Percentiles rank a stretch among this genome's conserved stretches.
These are phyloP conservation scores for Medicago truncatula DNA, from an alignment of 306 rosid genomes.

Conservation along the genomic window MtrunA17r5.0-ANR NC_053045.1:12490001-12490500, in stretches of 20 bases:
- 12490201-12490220: background rate
- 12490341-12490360: background rate
- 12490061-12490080: background rate
- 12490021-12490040: background rate
- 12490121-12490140: no score
- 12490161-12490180: no score
- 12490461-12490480: no score
- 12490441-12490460: no score
- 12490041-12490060: background rate
- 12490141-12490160: no score
- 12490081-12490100: background rate
- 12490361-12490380: background rate
- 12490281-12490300: background rate
- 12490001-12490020: background rate
- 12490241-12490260: background rate
- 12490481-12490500: no score
- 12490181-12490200: no score
- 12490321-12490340: background rate
- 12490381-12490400: background rate
- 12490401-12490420: background rate
- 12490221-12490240: no score
- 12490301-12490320: background rate
- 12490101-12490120: background rate
- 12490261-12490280: background rate
- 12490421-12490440: no score